Percentiles rank a stretch among this genome's conserved stretches.
These are phyloP conservation scores for Dissoconium aciculare DNA, from an alignment of 2,329 filamentous ascomycete genomes.

Conservation along the genomic window DNA sequence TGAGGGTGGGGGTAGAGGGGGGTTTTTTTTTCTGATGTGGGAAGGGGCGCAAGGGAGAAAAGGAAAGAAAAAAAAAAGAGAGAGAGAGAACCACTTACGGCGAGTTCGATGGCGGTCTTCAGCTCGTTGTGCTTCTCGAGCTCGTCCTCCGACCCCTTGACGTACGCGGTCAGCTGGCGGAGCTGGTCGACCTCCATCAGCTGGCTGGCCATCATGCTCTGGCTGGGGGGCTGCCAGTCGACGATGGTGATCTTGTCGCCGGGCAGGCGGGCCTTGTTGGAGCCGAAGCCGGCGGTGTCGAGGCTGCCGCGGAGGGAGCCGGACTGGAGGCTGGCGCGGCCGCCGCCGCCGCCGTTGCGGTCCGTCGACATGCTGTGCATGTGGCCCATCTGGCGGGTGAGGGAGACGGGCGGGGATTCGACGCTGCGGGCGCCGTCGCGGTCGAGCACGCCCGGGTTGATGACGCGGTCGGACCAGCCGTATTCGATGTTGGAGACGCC, in stretches of 20 bases:
- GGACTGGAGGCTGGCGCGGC: slow-evolving; percentile 23
- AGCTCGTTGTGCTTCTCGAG: slow-evolving; percentile 77
- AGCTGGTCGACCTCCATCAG: slow-evolving; percentile 70
- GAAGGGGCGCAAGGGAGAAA: too few species aligned
- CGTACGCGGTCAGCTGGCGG: slow-evolving; percentile 58
- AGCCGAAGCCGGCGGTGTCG: slow-evolving; percentile 33
- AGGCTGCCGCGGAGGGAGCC: slow-evolving; percentile 43
- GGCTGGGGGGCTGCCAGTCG: slow-evolving; percentile 78
- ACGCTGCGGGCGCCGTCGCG: slow-evolving; percentile 3
- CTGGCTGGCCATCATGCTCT: slow-evolving; percentile 75
- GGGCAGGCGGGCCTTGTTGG: slow-evolving; percentile 51
- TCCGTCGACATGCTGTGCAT: slow-evolving; percentile 16
- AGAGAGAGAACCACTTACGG: too few species aligned
- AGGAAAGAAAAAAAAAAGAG: too few species aligned
- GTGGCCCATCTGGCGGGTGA: slow-evolving; percentile 12
- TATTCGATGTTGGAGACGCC: slow-evolving; percentile 96
- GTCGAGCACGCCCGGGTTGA: slow-evolving; percentile 38
- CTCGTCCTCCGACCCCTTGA: slow-evolving; percentile 73
- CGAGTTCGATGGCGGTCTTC: slow-evolving; percentile 71
- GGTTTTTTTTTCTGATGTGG: too few species aligned
- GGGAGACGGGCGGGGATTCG: slow-evolving; percentile 10
- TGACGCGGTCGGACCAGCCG: slow-evolving; percentile 78
- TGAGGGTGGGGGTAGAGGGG: slow-evolving; percentile 1
- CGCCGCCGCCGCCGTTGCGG: slow-evolving; percentile 9
- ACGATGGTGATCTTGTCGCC: slow-evolving; percentile 73